These are phyloP conservation scores for Colletotrichum sp. DNA, from an alignment of 2,329 filamentous ascomycete species.

Conservation along the genomic window DNA sequence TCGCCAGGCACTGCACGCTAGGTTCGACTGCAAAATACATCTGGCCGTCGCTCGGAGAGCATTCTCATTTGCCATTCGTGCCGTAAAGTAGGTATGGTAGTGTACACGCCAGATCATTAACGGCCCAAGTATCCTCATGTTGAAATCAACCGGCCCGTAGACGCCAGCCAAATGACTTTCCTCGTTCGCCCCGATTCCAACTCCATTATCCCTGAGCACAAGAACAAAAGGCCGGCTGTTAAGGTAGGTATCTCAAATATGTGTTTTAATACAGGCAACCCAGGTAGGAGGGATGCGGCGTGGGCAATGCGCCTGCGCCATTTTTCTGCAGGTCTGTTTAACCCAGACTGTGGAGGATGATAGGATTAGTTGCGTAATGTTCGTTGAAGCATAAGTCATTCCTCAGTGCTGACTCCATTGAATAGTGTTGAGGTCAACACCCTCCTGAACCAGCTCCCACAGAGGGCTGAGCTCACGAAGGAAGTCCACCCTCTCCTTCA, in stretches of 20 bases:
- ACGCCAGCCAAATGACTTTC: background rate
- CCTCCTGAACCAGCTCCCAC: constrained; percentile 98
- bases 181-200: background rate
- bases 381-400: background rate
- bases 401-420: constrained; percentile 95
- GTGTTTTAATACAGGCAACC: constrained; percentile 17
- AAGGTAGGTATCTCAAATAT: constrained; percentile 23
- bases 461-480: constrained; percentile 92
- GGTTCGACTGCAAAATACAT: background rate
- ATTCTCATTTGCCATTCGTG: background rate
- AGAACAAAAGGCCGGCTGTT: constrained; percentile 18
- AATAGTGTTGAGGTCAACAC: constrained; percentile 92
- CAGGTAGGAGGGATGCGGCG: background rate
- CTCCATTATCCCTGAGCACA: constrained; percentile 19
- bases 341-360: background rate
- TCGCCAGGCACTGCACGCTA: background rate
- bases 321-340: background rate
- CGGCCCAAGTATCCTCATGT: background rate
- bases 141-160: background rate
- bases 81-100: background rate
- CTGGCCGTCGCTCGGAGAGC: background rate
- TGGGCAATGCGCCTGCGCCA: background rate
- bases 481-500: constrained; percentile 89
- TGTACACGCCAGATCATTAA: constrained; percentile 1
- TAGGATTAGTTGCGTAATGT: background rate